phyloP scores from a whole-genome alignment of 495 filamentous ascomycete species.

The Penicillium longicatenatum region DNA sequence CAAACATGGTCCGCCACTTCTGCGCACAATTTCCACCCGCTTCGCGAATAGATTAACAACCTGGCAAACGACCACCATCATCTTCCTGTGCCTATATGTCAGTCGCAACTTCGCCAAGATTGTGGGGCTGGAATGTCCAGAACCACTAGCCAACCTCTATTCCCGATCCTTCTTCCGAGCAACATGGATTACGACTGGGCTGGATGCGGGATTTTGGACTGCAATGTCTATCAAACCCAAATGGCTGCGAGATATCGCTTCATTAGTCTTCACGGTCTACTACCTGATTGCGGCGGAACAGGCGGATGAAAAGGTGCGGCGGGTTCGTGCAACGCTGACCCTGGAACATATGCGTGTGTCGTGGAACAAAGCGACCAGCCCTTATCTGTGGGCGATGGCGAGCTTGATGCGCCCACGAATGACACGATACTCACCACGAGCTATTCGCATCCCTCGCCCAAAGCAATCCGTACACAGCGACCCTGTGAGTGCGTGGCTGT shows the following conservation, averaged over 20 bases:
- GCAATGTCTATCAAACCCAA: slow-evolving; percentile 88
- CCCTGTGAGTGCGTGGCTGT: slow-evolving; percentile 85
- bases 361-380: slow-evolving; percentile 91
- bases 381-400: slow-evolving; percentile 73
- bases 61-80: slow-evolving; percentile 88
- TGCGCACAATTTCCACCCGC: slow-evolving; percentile 70
- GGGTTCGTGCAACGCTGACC: slow-evolving; percentile 81
- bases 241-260: slow-evolving; percentile 79
- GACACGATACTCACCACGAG: slow-evolving; percentile 75
- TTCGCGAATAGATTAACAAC: slow-evolving; percentile 71
- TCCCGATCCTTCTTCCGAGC: slow-evolving; percentile 93
- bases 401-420: slow-evolving; percentile 73
- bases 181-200: slow-evolving; percentile 92
- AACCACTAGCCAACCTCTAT: slow-evolving; percentile 93
- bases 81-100: slow-evolving; percentile 88
- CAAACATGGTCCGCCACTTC: slow-evolving; percentile 79
- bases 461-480: slow-evolving; percentile 75
- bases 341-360: slow-evolving; percentile 90
- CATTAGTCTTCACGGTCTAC: slow-evolving; percentile 80
- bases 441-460: slow-evolving; percentile 81
- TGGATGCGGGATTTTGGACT: slow-evolving; percentile 98
- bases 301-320: slow-evolving; percentile 96
- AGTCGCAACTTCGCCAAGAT: slow-evolving; percentile 92
- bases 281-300: slow-evolving; percentile 92
- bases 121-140: slow-evolving; percentile 86